phyloP scores from a whole-genome alignment of 2,329 filamentous ascomycete genomes.

The Ambrosiella xylebori region DNA sequence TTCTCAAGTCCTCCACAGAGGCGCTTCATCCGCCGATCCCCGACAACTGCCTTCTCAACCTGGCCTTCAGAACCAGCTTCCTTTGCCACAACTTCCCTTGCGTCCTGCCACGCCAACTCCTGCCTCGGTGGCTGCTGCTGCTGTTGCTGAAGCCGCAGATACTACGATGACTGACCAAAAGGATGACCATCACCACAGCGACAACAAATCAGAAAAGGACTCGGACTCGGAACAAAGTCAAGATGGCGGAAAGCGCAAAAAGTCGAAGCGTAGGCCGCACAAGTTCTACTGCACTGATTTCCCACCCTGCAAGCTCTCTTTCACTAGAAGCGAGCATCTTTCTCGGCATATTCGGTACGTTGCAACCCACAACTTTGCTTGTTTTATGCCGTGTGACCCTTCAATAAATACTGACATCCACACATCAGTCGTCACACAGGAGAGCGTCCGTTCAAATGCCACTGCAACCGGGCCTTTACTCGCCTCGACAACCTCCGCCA shows the following conservation, averaged over 20 bases:
- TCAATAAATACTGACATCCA: background rate
- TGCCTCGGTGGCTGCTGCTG: background rate
- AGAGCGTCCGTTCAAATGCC: conserved; percentile 89
- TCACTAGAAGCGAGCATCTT: conserved; percentile 88
- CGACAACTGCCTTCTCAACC: conserved; percentile 12
- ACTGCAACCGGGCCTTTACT: conserved; percentile 58
- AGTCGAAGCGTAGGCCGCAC: conserved; percentile 84
- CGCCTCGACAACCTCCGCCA: conserved; percentile 44
- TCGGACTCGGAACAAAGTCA: conserved; percentile 9
- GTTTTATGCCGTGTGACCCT: background rate
- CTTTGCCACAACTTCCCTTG: background rate
- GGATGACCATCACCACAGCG: background rate
- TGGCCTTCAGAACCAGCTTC: background rate
- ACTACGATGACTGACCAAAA: background rate
- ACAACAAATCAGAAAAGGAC: background rate
- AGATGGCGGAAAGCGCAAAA: conserved; percentile 52
- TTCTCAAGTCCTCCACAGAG: too few species aligned
- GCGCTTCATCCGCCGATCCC: background rate
- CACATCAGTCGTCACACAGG: conserved; percentile 75
- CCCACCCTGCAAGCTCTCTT: conserved; percentile 83
- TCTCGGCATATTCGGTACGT: conserved; percentile 76
- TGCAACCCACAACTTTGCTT: background rate
- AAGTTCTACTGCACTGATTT: conserved; percentile 93
- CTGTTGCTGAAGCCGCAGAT: background rate
- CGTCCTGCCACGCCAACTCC: conserved; percentile 5